A percentile compares a stretch with the other conserved stretches of the same genome.
Evolutionary conservation across 2,329 filamentous ascomycete species (phyloP).

Genomic region (Ascocoryne sarcoides): DNA sequence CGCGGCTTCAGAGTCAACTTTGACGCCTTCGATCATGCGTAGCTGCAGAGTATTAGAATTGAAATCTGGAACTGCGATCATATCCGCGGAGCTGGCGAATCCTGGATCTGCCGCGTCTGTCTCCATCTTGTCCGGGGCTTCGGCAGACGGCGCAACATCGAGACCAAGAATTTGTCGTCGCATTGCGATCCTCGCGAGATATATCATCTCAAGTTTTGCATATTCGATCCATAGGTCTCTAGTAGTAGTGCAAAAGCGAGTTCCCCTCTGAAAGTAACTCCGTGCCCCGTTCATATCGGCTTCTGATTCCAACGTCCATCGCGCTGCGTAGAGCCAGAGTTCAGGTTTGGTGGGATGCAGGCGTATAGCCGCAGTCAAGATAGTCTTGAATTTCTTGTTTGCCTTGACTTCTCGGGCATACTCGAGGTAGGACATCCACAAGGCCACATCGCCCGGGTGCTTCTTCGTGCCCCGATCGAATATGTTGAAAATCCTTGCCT

Average conservation of each 20-base stretch:
- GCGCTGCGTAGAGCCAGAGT: slow-evolving; percentile 78
- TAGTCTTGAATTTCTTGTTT: slow-evolving; percentile 55
- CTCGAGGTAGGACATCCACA: slow-evolving; percentile 88
- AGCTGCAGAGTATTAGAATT: slow-evolving; percentile 27
- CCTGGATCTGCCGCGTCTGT: slow-evolving; percentile 32
- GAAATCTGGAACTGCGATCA: slow-evolving; percentile 49
- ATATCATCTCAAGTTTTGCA: slow-evolving; percentile 84
- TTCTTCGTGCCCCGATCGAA: slow-evolving; percentile 79
- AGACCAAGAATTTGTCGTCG: slow-evolving; percentile 61
- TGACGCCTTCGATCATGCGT: slow-evolving; percentile 39
- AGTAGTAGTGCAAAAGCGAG: slow-evolving; percentile 77
- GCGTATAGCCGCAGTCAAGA: slow-evolving; percentile 62
- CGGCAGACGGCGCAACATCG: slow-evolving; percentile 38
- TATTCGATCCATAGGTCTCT: slow-evolving; percentile 81
- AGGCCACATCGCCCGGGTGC: slow-evolving; percentile 68
- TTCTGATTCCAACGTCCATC: slow-evolving; percentile 65
- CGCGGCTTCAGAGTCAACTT: slow-evolving; percentile 37
- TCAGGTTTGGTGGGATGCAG: slow-evolving; percentile 77
- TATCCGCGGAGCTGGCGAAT: slow-evolving; percentile 35
- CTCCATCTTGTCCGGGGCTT: slow-evolving; percentile 36
- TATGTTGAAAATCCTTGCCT: slow-evolving; percentile 79
- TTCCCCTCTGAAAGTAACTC: slow-evolving; percentile 78
- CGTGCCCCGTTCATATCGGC: slow-evolving; percentile 83
- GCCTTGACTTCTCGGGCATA: slow-evolving; percentile 65
- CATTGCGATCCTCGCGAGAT: slow-evolving; percentile 71